Evolutionary conservation across 768 basidiomycete species (phyloP).

Genomic region (Pleurotus giganteus): DNA sequence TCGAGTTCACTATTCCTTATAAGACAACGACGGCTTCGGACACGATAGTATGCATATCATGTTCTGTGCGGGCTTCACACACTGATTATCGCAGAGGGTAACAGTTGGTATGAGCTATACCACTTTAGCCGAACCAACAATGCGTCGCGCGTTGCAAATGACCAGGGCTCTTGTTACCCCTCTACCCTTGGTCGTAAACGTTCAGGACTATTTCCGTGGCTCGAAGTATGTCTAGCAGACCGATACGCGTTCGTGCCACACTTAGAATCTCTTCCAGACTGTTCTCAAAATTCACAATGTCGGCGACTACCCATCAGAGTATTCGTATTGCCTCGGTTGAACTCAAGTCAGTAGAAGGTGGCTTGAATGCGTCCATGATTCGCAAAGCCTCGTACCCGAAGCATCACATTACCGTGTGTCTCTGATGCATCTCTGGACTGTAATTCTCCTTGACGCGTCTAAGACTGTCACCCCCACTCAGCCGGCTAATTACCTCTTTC

Average conservation of each 20-base stretch:
- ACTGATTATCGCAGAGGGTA: slow-evolving; percentile 53
- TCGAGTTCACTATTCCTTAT: slow-evolving; percentile 62
- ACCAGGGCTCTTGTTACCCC: slow-evolving; percentile 60
- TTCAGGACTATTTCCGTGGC: slow-evolving; percentile 94
- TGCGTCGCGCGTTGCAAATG: slow-evolving; percentile 52
- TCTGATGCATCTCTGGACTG: not conserved
- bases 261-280: slow-evolving; percentile 45
- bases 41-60: slow-evolving; percentile 49
- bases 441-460: slow-evolving; percentile 4
- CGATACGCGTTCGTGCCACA: not conserved
- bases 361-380: slow-evolving; percentile 50
- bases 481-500: slow-evolving; percentile 79
- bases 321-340: slow-evolving; percentile 70
- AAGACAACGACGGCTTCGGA: slow-evolving; percentile 60
- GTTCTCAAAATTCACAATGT: slow-evolving; percentile 88
- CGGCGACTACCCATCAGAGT: slow-evolving; percentile 73
- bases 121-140: slow-evolving; percentile 49
- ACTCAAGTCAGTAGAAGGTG: slow-evolving; percentile 44
- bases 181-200: slow-evolving; percentile 87
- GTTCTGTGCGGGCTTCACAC: not conserved
- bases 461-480: slow-evolving; percentile 77
- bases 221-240: slow-evolving; percentile 49
- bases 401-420: slow-evolving; percentile 48
- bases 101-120: slow-evolving; percentile 65
- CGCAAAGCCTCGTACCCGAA: slow-evolving; percentile 42